These are phyloP conservation scores for Beauveria varroae DNA, from an alignment of 2,329 filamentous ascomycete genomes.

Conservation along the genomic window DNA sequence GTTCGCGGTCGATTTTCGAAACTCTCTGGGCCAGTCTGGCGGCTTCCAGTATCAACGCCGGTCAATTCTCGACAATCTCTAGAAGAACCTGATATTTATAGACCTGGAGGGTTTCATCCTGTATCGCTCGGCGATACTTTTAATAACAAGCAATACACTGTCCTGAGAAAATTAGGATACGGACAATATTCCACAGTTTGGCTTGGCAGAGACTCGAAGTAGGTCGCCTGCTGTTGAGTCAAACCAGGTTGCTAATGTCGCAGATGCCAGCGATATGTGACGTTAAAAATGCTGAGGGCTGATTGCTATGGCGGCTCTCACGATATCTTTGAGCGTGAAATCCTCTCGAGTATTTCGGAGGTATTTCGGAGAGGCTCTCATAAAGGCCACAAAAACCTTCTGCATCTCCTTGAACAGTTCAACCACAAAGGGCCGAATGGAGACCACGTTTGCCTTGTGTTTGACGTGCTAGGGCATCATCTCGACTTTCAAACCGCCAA, in stretches of 20 bases:
- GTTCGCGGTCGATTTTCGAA: not conserved
- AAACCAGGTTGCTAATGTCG: not conserved
- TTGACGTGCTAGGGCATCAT: not conserved
- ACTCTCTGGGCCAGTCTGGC: not conserved
- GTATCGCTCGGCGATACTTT: constrained; percentile 4
- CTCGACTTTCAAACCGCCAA: not conserved
- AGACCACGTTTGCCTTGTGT: constrained; percentile 18
- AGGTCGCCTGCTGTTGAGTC: not conserved
- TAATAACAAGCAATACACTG: constrained; percentile 27
- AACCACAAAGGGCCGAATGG: constrained; percentile 24
- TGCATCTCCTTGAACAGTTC: constrained; percentile 19
- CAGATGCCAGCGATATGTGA: constrained; percentile 14
- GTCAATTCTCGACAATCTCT: not conserved
- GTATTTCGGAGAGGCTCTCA: constrained; percentile 6
- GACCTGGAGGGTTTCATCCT: not conserved
- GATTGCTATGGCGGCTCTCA: constrained; percentile 11
- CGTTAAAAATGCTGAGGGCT: constrained; percentile 22
- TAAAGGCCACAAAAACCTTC: not conserved
- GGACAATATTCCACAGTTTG: constrained; percentile 19
- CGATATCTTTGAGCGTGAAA: constrained; percentile 16
- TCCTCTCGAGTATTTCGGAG: constrained; percentile 12
- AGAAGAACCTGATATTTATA: constrained; percentile 1
- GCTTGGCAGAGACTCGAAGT: constrained; percentile 15
- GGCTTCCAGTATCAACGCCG: not conserved
- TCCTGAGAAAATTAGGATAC: constrained; percentile 19